A percentile compares a stretch with the other conserved stretches of the same genome.
phyloP scores from a whole-genome alignment of 2,329 filamentous ascomycete genomes.

The Bipolaris oryzae region DNA sequence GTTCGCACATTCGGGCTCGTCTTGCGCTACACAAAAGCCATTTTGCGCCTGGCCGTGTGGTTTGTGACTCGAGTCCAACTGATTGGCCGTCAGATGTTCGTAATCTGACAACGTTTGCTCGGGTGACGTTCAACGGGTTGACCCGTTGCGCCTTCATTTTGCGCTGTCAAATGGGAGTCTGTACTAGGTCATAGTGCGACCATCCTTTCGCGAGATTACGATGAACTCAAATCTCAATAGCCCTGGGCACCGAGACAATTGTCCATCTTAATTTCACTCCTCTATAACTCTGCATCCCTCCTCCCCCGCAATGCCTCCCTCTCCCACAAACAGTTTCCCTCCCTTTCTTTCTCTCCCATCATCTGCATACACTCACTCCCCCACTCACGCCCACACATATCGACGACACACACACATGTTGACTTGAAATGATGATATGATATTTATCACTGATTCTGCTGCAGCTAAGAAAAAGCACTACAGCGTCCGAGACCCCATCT shows the following conservation, averaged over 20 bases:
- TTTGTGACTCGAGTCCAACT: not conserved
- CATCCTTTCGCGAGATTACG: slow-evolving; percentile 12
- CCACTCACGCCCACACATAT: not conserved
- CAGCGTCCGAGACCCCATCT: slow-evolving; percentile 30
- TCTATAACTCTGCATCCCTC: slow-evolving; percentile 6
- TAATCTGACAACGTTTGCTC: not conserved
- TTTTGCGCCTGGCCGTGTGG: not conserved
- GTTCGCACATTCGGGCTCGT: not conserved
- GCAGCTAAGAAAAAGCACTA: slow-evolving; percentile 21
- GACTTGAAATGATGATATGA: slow-evolving; percentile 27
- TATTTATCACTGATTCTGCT: slow-evolving; percentile 38
- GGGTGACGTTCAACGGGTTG: slow-evolving; percentile 7
- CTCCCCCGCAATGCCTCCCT: not conserved
- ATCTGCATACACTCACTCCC: not conserved
- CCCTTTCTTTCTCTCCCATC: not conserved
- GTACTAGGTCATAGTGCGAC: not conserved
- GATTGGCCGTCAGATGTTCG: slow-evolving; percentile 1
- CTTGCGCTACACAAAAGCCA: not conserved
- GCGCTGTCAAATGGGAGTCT: slow-evolving; percentile 13
- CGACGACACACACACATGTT: not conserved
- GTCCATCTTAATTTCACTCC: slow-evolving; percentile 15
- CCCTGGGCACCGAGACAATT: slow-evolving; percentile 2
- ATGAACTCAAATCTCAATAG: slow-evolving; percentile 12
- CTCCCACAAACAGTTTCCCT: not conserved
- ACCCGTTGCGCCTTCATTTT: slow-evolving; percentile 14